phyloP scores from a whole-genome alignment of 192 early-diverging fungal genomes.

The Rhizophagus prolifer region DNA sequence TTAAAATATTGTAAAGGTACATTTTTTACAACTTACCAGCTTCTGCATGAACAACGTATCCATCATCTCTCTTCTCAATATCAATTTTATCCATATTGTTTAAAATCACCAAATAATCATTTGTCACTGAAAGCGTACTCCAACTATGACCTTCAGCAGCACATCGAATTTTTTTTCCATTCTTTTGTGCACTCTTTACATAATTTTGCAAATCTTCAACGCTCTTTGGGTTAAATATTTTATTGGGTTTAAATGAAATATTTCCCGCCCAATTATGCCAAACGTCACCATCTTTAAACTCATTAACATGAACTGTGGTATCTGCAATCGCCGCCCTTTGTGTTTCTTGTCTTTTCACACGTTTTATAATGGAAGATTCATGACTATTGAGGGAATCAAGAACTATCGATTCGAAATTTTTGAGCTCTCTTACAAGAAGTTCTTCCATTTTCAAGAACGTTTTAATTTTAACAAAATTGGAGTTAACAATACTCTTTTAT shows the following conservation, averaged over 20 bases:
- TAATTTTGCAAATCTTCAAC: conserved; percentile 36
- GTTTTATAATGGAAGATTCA: no score
- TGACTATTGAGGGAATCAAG: no score
- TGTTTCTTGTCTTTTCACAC: no score
- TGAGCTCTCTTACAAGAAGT: no score
- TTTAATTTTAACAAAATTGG: no score
- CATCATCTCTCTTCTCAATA: conserved; percentile 4
- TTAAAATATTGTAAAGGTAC: no score
- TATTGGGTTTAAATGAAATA: conserved; percentile 25
- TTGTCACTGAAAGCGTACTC: conserved; percentile 18
- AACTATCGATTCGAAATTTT: no score
- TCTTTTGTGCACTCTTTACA: conserved; percentile 28
- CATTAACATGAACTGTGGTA: no score
- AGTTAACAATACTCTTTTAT: no score
- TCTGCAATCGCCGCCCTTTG: no score
- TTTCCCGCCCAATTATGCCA: conserved; percentile 39
- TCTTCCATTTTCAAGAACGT: no score
- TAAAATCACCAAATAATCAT: conserved; percentile 35
- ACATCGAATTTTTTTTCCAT: conserved; percentile 39
- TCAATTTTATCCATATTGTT: conserved; percentile 37
- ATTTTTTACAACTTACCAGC: conserved; percentile 28
- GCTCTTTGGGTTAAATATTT: conserved; percentile 36
- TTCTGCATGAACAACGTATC: conserved; percentile 35
- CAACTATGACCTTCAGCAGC: conserved; percentile 37
- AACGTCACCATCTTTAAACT: no score